Evolutionary conservation across 1,284 basidiomycete species (phyloP).

Genomic region (Athelia sp.): DNA sequence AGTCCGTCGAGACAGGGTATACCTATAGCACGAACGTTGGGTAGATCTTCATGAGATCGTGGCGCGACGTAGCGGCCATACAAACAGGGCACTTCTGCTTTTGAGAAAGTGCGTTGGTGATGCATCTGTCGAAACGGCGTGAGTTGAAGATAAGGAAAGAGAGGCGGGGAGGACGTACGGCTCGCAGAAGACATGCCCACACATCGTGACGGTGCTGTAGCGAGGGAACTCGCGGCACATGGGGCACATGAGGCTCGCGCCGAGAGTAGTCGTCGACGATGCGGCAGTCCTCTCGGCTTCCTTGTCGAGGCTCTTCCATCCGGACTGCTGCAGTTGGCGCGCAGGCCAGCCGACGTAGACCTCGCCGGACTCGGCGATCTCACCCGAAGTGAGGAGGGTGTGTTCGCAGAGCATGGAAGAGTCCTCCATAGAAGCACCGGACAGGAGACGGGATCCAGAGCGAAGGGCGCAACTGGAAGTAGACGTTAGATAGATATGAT

Average conservation of each 20-base stretch:
- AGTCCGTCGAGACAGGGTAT: too few species aligned
- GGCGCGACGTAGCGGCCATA: conserved; percentile 4
- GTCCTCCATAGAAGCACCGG: conserved; percentile 45
- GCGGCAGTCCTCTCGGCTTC: not conserved
- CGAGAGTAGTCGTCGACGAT: not conserved
- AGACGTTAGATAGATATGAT: conserved; percentile 1
- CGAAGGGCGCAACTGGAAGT: conserved; percentile 30
- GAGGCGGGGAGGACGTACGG: conserved; percentile 15
- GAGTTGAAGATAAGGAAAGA: not conserved
- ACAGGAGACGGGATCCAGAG: conserved; percentile 41
- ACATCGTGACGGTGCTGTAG: conserved; percentile 11
- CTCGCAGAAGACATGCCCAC: conserved; percentile 27
- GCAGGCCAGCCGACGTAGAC: conserved; percentile 42
- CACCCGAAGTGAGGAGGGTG: conserved; percentile 40
- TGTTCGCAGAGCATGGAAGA: conserved; percentile 43
- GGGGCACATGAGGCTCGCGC: conserved; percentile 10
- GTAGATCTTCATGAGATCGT: not conserved
- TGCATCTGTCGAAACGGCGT: conserved; percentile 9
- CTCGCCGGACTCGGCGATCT: conserved; percentile 35
- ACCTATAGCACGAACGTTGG: not conserved
- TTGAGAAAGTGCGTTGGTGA: conserved; percentile 4
- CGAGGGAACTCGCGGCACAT: conserved; percentile 15
- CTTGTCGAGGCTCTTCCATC: conserved; percentile 6
- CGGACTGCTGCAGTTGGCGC: conserved; percentile 4
- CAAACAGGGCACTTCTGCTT: conserved; percentile 15